Percentiles rank a stretch among this genome's conserved stretches.
These are phyloP conservation scores for Colletotrichum kahawae DNA, from an alignment of 2,329 filamentous ascomycete species.

Conservation along the genomic window DNA sequence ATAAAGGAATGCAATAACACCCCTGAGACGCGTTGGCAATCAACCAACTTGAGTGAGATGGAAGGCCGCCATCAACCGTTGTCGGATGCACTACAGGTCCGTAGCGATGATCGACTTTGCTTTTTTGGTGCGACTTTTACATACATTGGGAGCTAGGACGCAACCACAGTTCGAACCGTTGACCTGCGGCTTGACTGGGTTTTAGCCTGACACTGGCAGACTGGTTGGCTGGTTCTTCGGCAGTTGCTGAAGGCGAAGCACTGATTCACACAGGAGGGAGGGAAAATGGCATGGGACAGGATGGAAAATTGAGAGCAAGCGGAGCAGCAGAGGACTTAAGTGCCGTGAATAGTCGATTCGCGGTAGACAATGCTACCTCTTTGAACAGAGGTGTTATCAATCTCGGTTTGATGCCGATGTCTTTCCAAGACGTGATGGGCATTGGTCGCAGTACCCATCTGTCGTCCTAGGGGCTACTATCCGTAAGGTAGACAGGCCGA, in stretches of 20 bases:
- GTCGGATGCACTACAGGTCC: neutral
- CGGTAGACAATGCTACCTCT: neutral
- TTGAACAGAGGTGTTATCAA: neutral
- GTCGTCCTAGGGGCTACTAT: neutral
- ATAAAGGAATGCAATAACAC: neutral
- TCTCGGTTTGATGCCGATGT: neutral
- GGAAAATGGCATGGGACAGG: neutral
- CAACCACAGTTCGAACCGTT: neutral
- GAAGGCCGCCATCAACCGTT: neutral
- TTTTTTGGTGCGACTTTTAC: neutral
- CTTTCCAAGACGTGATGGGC: neutral
- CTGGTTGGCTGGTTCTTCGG: neutral
- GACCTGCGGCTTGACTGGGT: neutral
- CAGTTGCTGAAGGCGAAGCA: neutral
- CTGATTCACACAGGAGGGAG: neutral
- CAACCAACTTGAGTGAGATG: neutral
- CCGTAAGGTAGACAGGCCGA: neutral
- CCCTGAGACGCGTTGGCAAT: neutral
- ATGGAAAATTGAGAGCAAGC: neutral
- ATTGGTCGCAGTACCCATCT: neutral
- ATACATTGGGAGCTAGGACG: neutral
- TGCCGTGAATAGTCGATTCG: neutral
- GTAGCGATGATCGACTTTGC: neutral
- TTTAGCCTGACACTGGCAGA: neutral
- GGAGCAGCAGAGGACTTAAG: neutral